phyloP scores from a whole-genome alignment of 169 alveolate genomes.

The Plasmodium vinckei region DNA sequence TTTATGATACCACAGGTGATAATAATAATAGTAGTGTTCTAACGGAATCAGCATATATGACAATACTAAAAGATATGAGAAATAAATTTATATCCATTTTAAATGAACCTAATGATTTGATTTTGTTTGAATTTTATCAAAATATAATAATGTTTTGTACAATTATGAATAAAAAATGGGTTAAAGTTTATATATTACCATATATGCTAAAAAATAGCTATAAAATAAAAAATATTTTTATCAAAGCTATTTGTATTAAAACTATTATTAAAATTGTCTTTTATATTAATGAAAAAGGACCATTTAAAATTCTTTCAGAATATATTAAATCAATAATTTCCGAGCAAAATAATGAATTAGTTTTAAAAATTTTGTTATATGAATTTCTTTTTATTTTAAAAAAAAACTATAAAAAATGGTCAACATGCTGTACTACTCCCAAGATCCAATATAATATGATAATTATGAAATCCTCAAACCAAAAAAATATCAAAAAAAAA shows the following conservation, averaged over 20 bases:
- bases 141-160: constrained; percentile 25
- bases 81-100: constrained; percentile 9
- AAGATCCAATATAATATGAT: too few species aligned
- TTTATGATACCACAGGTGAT: background rate
- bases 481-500: background rate
- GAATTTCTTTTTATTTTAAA: constrained; percentile 32
- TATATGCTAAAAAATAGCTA: constrained; percentile 29
- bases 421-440: too few species aligned
- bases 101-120: background rate
- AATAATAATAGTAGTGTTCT: background rate
- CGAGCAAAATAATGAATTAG: constrained; percentile 7
- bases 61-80: constrained; percentile 27
- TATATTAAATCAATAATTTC: constrained; percentile 23
- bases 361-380: constrained; percentile 12
- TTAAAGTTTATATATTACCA: constrained; percentile 39
- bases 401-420: constrained; percentile 7
- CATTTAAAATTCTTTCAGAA: constrained; percentile 7
- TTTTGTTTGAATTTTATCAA: constrained; percentile 36
- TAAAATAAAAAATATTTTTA: constrained; percentile 16
- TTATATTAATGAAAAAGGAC: constrained; percentile 36
- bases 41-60: constrained; percentile 33
- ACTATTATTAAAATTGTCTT: constrained; percentile 21
- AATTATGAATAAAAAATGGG: constrained; percentile 69
- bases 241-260: constrained; percentile 23
- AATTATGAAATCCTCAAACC: too few species aligned